Evolutionary conservation across 352 stramenopile species (phyloP).

Genomic region (Phytopythium mirpurense): DNA sequence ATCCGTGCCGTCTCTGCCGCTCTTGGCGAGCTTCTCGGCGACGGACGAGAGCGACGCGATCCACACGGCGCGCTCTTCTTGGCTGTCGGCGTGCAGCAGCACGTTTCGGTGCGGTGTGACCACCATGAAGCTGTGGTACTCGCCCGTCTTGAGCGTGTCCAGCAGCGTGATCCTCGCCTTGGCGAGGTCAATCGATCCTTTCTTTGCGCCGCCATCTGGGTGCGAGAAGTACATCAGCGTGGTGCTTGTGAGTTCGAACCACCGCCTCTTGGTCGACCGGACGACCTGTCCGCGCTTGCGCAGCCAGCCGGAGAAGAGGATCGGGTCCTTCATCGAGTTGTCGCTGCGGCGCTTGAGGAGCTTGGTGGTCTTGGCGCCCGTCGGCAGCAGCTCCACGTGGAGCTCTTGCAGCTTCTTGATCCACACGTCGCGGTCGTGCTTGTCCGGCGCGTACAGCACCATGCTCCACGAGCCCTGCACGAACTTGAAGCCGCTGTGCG

Average conservation of each 20-base stretch:
- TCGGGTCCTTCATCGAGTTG: conserved; percentile 39
- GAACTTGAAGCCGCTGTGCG: conserved; percentile 77
- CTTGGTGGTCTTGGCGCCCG: conserved; percentile 46
- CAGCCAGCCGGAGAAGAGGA: conserved; percentile 79
- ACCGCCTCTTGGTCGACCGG: conserved; percentile 82
- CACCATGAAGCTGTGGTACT: conserved; percentile 79
- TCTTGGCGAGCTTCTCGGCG: conserved; percentile 23
- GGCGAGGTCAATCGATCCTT: conserved; percentile 63
- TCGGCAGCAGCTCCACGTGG: conserved; percentile 53
- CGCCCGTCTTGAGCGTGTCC: conserved; percentile 78
- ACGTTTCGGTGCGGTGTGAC: conserved; percentile 50
- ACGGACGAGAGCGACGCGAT: conserved; percentile 65
- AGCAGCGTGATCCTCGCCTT: conserved; percentile 49
- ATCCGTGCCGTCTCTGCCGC: not conserved
- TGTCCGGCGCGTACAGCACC: conserved; percentile 74
- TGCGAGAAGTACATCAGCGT: conserved; percentile 78
- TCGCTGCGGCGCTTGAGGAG: conserved; percentile 52
- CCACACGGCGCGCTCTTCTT: conserved; percentile 82
- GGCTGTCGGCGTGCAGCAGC: conserved; percentile 76
- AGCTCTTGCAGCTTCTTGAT: conserved; percentile 77
- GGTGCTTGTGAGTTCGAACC: conserved; percentile 71
- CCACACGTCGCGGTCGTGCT: conserved; percentile 76
- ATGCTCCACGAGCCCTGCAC: conserved; percentile 70
- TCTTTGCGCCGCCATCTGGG: conserved; percentile 64
- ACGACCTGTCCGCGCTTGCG: conserved; percentile 81